A percentile compares a stretch with the other conserved stretches of the same genome.
These are phyloP conservation scores for Clonostachys chloroleuca DNA, from an alignment of 2,329 filamentous ascomycete species.

Conservation along the genomic window DNA sequence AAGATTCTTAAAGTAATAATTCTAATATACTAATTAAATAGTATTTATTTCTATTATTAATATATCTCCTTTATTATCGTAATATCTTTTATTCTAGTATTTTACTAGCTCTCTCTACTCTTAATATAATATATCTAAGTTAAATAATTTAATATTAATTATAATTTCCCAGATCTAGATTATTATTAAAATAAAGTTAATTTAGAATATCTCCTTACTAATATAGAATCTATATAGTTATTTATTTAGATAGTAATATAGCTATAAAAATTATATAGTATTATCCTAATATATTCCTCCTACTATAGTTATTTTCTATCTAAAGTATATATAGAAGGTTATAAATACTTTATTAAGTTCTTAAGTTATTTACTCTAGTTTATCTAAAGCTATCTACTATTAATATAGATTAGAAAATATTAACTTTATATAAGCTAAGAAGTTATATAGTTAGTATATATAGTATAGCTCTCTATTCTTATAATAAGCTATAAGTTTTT, in stretches of 20 bases:
- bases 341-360: background rate
- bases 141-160: background rate
- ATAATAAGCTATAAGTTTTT: background rate
- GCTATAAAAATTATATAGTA: too few relatives aligned
- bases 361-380: background rate
- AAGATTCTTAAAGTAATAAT: too few relatives aligned
- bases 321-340: background rate
- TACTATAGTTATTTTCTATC: background rate
- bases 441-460: background rate
- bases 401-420: too few relatives aligned
- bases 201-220: background rate
- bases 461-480: background rate
- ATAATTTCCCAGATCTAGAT: background rate
- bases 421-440: background rate
- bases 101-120: background rate
- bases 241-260: background rate
- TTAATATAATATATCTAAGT: background rate
- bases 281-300: background rate
- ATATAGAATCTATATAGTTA: too few relatives aligned
- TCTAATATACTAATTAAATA: background rate
- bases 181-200: background rate
- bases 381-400: background rate
- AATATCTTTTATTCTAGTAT: too few relatives aligned
- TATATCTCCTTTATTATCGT: background rate
- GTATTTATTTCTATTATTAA: background rate